Evolutionary conservation across 1,284 basidiomycete species (phyloP), one percentile per base, ranked within the genome.

Genomic region (Apiotrichum veenhuisii): DNA sequence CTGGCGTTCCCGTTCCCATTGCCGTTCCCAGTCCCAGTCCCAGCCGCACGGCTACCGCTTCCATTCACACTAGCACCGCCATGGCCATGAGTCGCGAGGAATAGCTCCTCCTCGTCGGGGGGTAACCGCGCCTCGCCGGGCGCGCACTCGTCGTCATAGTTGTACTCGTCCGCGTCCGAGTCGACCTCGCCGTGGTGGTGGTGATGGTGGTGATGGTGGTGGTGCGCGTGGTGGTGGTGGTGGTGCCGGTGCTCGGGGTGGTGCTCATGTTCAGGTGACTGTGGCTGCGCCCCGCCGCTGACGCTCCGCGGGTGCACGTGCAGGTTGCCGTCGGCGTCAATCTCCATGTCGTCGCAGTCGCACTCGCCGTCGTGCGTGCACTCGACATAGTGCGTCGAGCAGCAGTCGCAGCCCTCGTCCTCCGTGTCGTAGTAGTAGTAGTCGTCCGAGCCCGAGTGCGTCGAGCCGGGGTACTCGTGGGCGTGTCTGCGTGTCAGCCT

Each of bases 401-500:
- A 62, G 59, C 69, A 70, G 36, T 69, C 64, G 50, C 61, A 61
- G 49, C 64, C 66, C 26, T 63, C 62, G 42, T 64, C 62, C 54
- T 72, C 68, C 0, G 64, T 63, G 43, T 64, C 60, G 58, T 64
- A 64, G 52, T 64, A 67, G 56, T 64, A 64, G 54, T 71, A 69
- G 25, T 71, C 68, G 48, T 69, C 67, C 34, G 63, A 62, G 17
- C 51, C 67, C n/a, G 64, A 66, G 48, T 67, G 65, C 2, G 58
- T 57, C 25, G 64, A 66, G 0, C 54, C 57, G 22, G 64, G 63
- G 36, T 64, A 67, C 50, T 64, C 55, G 56, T 64, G 54, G 17
- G 47, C 22, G 37, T 62, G 64, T 5, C 61, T 59, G 42, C 5
- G 34, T n/a, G 55, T 59, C 41, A 58, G 55, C 27, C 33, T 14